A percentile compares a stretch with the other conserved stretches of the same genome.
phyloP scores from a whole-genome alignment of 2,329 filamentous ascomycete genomes.

The Anthostomella pinea region DNA sequence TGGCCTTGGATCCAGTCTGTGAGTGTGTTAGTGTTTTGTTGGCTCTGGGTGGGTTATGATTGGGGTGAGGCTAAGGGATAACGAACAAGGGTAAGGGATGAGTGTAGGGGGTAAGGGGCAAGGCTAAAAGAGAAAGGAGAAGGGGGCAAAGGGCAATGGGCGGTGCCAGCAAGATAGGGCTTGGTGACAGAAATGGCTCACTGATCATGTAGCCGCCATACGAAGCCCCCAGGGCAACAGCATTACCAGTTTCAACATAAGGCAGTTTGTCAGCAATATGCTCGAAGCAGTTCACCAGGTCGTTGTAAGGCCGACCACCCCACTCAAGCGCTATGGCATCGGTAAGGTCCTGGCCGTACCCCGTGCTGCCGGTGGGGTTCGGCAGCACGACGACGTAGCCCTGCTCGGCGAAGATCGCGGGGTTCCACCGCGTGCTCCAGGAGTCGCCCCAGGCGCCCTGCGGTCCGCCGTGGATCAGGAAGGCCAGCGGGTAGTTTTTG shows the following conservation, averaged over 20 bases:
- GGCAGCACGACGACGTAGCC: conserved; percentile 80
- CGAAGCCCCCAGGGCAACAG: conserved; percentile 72
- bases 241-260: conserved; percentile 66
- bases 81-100: conserved; percentile 8
- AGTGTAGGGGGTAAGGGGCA: conserved; percentile 1
- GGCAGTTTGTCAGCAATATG: conserved; percentile 63
- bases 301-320: conserved; percentile 81
- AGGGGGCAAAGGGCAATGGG: too few species aligned
- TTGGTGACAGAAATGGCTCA: conserved; percentile 40
- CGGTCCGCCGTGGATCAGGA: conserved; percentile 80
- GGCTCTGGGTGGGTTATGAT: neutral
- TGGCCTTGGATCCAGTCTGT: conserved; percentile 87
- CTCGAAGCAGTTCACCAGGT: conserved; percentile 76
- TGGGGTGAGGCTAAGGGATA: conserved; percentile 31
- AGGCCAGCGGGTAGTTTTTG: conserved; percentile 75
- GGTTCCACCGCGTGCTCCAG: conserved; percentile 78
- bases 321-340: conserved; percentile 77
- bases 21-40: conserved; percentile 2
- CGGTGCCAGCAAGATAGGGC: neutral
- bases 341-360: conserved; percentile 74
- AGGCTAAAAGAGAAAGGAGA: neutral
- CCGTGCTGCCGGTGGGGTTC: conserved; percentile 80
- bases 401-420: conserved; percentile 81
- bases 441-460: conserved; percentile 72
- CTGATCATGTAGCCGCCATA: conserved; percentile 77